Conservation (phyloP, 192 early-diverging fungal genomes). For the Chytriomyces sp. region DNA sequence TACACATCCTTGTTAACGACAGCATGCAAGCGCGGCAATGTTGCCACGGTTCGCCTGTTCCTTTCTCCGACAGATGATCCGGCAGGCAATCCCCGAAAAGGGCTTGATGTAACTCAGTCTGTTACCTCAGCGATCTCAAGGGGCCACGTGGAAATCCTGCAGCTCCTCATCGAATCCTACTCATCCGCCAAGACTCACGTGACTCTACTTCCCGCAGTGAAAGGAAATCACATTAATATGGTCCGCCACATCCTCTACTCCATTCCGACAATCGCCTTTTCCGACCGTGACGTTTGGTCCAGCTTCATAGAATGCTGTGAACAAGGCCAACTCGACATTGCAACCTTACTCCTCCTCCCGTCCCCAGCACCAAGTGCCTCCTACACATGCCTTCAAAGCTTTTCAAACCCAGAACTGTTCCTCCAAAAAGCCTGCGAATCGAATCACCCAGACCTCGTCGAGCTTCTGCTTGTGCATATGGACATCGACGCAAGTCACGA, state of each 20-base stretch:
- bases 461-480: background rate
- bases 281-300: background rate
- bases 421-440: background rate
- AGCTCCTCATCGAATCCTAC: background rate
- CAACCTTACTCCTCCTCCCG: background rate
- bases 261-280: background rate
- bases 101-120: background rate
- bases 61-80: background rate
- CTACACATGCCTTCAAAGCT: no score
- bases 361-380: background rate
- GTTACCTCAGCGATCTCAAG: background rate
- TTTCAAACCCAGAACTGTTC: background rate
- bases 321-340: background rate
- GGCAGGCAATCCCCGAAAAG: background rate
- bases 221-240: background rate
- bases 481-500: background rate
- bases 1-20: background rate
- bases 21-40: background rate
- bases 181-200: background rate
- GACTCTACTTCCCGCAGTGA: background rate
- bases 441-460: slow-evolving; percentile 8
- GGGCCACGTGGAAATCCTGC: slow-evolving; percentile 4
- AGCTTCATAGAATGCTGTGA: background rate
- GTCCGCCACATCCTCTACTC: background rate
- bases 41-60: background rate